Evolutionary conservation across 495 filamentous ascomycete genomes (phyloP), one percentile per base, ranked within the genome.

Genomic region (Aspergillus biplanus): DNA sequence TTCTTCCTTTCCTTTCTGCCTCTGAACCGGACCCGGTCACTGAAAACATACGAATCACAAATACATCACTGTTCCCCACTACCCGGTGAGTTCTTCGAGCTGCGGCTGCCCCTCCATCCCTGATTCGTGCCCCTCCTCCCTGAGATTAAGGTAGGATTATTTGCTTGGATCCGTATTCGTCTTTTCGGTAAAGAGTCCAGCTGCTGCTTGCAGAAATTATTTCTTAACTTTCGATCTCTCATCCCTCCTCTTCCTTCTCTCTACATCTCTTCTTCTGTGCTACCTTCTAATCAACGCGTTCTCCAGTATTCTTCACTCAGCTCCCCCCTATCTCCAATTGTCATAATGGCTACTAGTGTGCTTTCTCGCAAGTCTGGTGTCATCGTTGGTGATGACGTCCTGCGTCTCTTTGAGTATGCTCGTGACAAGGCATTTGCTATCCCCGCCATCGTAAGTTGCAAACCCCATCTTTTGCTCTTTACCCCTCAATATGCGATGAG

Each of bases 341-440:
- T 69, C 77, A 86, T 64, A 71, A 89, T 90, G 86, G 86, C 76
- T 69, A 71, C 79, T 65, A 86, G 89, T 62, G 77, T 87, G 73
- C 86, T 95, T 55, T 85, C 75, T 77, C 86, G 89, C 76, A 94
- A 93, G 86, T 72, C 82, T 69, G 92, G 92, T 72, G 92, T 96
- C 82, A 92, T 93, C 80, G 87, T 90, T 75, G 91, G 91, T 71
- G 90, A 95, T 69, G 91, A 95, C 77, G 91, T 95, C 69, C 73
- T 78, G 66, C 74, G 71, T 81, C 90, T 96, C 67, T 96, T 97
- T 83, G 85, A 90, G 73, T 90, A 97, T 75, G 89, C 89, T 53
- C 87, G 93, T 71, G 85, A 95, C 82, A 82, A 94, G 62, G 76
- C 87, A 42, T 97, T 91, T 68, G 94, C 95, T 72, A 92, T 98